Percentiles rank a stretch among this genome's conserved stretches.
Conservation (phyloP, 768 basidiomycete species). For the Termitomyces sp. region DNA sequence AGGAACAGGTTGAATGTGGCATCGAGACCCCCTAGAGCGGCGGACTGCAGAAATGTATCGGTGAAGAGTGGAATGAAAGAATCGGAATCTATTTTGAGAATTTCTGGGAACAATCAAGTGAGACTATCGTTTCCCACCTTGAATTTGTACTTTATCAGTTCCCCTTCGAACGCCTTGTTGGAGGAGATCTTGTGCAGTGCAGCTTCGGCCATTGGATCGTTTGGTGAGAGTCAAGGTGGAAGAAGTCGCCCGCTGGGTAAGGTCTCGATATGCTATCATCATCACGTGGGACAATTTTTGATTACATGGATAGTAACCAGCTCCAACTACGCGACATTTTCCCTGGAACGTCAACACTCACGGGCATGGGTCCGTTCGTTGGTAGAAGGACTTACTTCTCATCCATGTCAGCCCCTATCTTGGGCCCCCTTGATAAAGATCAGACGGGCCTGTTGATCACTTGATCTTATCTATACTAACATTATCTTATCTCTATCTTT, state of each 20-base stretch:
- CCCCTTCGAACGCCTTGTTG: constrained; percentile 78
- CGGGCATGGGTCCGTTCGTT: not conserved
- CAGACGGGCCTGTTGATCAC: not conserved
- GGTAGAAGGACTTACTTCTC: not conserved
- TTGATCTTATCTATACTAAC: constrained; percentile 4
- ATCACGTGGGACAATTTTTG: constrained; percentile 9
- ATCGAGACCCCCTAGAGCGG: constrained; percentile 58
- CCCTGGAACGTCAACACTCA: not conserved
- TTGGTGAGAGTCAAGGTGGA: not conserved
- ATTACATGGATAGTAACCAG: not conserved
- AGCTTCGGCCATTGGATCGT: constrained; percentile 9
- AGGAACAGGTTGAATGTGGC: constrained; percentile 89
- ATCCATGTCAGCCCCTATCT: constrained; percentile 2
- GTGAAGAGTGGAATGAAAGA: not conserved
- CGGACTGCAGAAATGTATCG: constrained; percentile 39
- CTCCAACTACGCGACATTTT: not conserved
- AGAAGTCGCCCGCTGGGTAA: not conserved
- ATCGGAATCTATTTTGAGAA: not conserved
- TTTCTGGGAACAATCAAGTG: not conserved
- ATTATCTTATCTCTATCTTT: not conserved
- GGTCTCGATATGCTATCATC: not conserved
- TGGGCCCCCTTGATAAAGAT: not conserved
- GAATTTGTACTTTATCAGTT: constrained; percentile 82
- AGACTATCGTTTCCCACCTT: constrained; percentile 34
- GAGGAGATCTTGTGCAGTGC: constrained; percentile 61